Base-by-base conservation (phyloP, 2,329 filamentous ascomycete species). In the Xylariaceae sp. region DNA sequence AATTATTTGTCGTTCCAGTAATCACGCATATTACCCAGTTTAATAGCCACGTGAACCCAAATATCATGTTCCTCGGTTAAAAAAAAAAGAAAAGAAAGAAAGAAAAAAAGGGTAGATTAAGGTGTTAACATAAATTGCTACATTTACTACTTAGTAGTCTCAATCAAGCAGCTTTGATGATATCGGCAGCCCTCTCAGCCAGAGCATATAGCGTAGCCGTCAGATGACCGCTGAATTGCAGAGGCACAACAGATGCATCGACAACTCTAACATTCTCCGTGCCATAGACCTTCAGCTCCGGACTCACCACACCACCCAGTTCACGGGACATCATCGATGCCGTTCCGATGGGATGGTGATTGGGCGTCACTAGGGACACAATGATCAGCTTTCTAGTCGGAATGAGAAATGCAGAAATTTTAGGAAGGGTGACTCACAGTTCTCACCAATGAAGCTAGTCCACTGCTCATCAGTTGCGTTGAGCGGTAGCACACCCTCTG, bases 151-250 rank as follows among this genome's bases (percentile, higher is more conserved):
- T 7, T 41, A 24, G 16, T 46, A 33, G 30, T 15, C 16, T 9
- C 30, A n/a, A 13, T 51, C 53, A 58, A 27, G 50, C 27, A 29
- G 50, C 50, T 26, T 64, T 64, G 37, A 71, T 70, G 6, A 72
- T 62, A 1, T 67, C 62, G 24, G 73, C 62, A 3, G 66, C 67
- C 62, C 77, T 80, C 66, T 83, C 81, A 7, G 72, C 80, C 45
- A 81, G 65, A 62, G 79, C 80, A 57, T 83, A 83, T 6, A 82
- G 72, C 1, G 75, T 76, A 44, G 78, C 77, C 42, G 80, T 79
- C 27, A 80, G 76, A 15, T 80, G 73, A 1, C 63, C 77, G 74
- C 68, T 80, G 67, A 59, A 75, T 71, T 71, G 79, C 72, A 79
- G 69, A 2, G 79, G 79, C 27, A 82, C 64, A 11, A 80, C 64